A percentile compares a stretch with the other conserved stretches of the same genome.
Evolutionary conservation across 2,329 filamentous ascomycete genomes (phyloP).

Genomic region (Meredithiella fracta): DNA sequence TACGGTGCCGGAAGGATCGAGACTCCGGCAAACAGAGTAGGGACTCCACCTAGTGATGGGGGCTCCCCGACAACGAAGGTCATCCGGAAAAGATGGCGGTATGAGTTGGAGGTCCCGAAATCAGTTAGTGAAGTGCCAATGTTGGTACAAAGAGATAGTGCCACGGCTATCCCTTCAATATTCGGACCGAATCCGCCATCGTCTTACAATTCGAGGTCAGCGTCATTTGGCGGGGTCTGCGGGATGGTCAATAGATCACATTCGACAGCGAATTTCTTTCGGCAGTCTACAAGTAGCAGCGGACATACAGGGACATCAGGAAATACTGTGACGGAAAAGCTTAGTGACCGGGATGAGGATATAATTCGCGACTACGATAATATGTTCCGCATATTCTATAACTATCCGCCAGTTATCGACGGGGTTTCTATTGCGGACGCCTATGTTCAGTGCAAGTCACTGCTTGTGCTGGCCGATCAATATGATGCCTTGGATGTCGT

Average conservation of each 20-base stretch:
- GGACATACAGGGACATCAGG: conserved; percentile 21
- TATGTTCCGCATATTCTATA: conserved; percentile 90
- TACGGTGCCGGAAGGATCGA: conserved; percentile 18
- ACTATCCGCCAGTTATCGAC: conserved; percentile 69
- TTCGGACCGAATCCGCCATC: conserved; percentile 28
- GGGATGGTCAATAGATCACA: conserved; percentile 13
- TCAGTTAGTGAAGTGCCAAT: conserved; percentile 66
- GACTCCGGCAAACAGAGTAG: neutral
- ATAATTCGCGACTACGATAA: conserved; percentile 88
- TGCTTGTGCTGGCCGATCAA: conserved; percentile 79
- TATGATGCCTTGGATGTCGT: conserved; percentile 83
- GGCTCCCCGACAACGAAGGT: neutral
- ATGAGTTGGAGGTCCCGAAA: conserved; percentile 50
- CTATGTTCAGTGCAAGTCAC: conserved; percentile 84
- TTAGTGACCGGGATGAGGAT: conserved; percentile 50
- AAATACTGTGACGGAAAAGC: conserved; percentile 21
- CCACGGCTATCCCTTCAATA: conserved; percentile 2
- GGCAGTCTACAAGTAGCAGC: conserved; percentile 51
- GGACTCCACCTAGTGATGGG: neutral
- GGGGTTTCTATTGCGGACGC: conserved; percentile 78
- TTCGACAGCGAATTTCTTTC: conserved; percentile 50
- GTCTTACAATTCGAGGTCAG: conserved; percentile 11
- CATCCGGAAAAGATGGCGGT: conserved; percentile 48
- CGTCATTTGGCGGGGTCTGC: neutral
- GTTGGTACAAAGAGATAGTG: conserved; percentile 53